phyloP scores from a whole-genome alignment of 768 basidiomycete species.

The Psilocybe sp. region DNA sequence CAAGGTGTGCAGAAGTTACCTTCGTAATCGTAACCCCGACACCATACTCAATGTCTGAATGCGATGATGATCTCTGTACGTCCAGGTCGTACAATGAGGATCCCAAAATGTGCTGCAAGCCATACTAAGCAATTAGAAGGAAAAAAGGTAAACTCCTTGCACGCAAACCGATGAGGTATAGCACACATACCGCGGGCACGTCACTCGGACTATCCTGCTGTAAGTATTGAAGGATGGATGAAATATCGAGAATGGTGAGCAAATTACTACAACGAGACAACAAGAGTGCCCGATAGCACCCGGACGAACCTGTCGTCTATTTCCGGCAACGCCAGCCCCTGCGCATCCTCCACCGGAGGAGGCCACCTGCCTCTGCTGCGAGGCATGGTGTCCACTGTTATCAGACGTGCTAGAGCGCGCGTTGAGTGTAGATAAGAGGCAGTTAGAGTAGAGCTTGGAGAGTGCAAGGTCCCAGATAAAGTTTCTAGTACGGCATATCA shows the following conservation, averaged over 20 bases:
- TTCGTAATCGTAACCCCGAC: slow-evolving; percentile 40
- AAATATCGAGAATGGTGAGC: not conserved
- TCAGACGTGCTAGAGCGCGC: slow-evolving; percentile 35
- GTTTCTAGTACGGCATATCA: slow-evolving; percentile 26
- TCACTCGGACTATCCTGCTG: slow-evolving; percentile 10
- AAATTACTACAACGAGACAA: slow-evolving; percentile 12
- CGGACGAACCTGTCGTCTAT: no score
- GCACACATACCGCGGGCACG: slow-evolving; percentile 12
- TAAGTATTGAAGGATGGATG: not conserved
- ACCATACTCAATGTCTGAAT: slow-evolving; percentile 29
- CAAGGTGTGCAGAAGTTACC: slow-evolving; percentile 12
- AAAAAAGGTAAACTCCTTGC: not conserved
- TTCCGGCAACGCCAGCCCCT: no score
- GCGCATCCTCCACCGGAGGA: slow-evolving; percentile 16
- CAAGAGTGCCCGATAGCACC: no score
- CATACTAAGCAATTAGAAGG: not conserved
- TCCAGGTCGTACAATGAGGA: slow-evolving; percentile 30
- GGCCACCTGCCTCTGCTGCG: slow-evolving; percentile 17
- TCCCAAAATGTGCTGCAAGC: slow-evolving; percentile 15
- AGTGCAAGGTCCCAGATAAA: slow-evolving; percentile 49
- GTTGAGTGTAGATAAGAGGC: slow-evolving; percentile 46
- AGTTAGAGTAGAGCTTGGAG: slow-evolving; percentile 47
- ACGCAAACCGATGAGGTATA: no score
- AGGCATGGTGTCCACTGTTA: slow-evolving; percentile 17
- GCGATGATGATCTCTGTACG: slow-evolving; percentile 18